phyloP scores from a whole-genome alignment of 2,329 filamentous ascomycete species.

The Neocatenulostroma microsporum region DNA sequence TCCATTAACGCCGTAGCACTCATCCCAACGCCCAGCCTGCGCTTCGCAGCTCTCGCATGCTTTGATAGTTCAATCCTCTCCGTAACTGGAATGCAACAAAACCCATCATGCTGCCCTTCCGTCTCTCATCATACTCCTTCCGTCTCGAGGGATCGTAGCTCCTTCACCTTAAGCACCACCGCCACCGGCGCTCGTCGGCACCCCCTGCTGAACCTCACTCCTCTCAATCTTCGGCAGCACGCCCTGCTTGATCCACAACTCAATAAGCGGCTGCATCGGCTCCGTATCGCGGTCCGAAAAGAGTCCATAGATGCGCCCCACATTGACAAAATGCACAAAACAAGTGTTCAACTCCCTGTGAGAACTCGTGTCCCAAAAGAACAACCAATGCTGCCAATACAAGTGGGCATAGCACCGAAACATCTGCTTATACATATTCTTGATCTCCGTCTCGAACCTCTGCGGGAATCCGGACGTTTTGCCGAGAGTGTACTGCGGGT shows the following conservation, averaged over 20 bases:
- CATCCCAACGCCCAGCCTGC: too few relatives aligned
- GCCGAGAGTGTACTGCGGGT: constrained; percentile 68
- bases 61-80: too few relatives aligned
- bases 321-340: constrained; percentile 48
- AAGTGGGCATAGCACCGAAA: constrained; percentile 48
- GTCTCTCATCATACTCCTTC: too few relatives aligned
- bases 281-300: constrained; percentile 84
- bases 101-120: too few relatives aligned
- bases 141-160: too few relatives aligned
- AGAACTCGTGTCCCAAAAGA: constrained; percentile 43
- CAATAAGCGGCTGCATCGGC: constrained; percentile 90
- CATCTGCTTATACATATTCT: constrained; percentile 53
- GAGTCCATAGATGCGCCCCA: constrained; percentile 68
- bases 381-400: constrained; percentile 46
- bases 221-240: constrained; percentile 56
- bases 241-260: constrained; percentile 83
- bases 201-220: background rate
- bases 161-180: background rate
- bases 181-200: too few relatives aligned
- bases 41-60: too few relatives aligned
- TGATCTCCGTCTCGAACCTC: constrained; percentile 63
- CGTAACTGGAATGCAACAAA: too few relatives aligned
- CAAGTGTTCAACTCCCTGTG: constrained; percentile 48
- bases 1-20: too few relatives aligned
- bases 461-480: constrained; percentile 67